These are phyloP conservation scores for Monosporascus sp. DNA, from an alignment of 2,329 filamentous ascomycete genomes.

Conservation along the genomic window DNA sequence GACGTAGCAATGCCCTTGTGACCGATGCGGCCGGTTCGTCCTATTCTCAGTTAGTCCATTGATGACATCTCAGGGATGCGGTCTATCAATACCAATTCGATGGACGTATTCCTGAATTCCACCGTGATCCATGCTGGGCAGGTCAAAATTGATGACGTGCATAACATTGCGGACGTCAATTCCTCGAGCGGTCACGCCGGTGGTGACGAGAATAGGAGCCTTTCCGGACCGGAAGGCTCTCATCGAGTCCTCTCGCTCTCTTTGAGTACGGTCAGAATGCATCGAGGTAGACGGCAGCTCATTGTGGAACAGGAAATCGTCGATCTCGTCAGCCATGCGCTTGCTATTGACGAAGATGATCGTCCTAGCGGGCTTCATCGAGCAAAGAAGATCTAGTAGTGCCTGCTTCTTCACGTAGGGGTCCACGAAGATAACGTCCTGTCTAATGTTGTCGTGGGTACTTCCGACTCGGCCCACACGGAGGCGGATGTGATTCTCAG, in stretches of 20 bases:
- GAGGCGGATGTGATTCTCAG: constrained; percentile 69
- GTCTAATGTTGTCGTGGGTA: constrained; percentile 75
- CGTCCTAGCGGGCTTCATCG: constrained; percentile 67
- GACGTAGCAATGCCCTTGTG: constrained; percentile 81
- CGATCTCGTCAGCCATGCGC: constrained; percentile 70
- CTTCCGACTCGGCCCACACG: constrained; percentile 83
- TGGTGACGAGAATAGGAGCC: constrained; percentile 77
- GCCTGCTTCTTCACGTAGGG: constrained; percentile 61
- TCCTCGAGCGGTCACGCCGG: constrained; percentile 80
- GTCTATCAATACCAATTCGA: constrained; percentile 68
- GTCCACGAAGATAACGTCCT: constrained; percentile 66
- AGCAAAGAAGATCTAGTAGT: constrained; percentile 66
- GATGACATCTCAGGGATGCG: constrained; percentile 1
- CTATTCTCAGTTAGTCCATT: constrained; percentile 33
- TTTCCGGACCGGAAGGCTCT: constrained; percentile 73
- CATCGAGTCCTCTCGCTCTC: constrained; percentile 88
- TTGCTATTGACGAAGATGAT: constrained; percentile 89
- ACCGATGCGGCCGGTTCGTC: constrained; percentile 90
- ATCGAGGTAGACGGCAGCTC: constrained; percentile 81
- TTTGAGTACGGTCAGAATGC: constrained; percentile 79
- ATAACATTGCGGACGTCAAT: constrained; percentile 82
- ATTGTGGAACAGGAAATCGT: constrained; percentile 81
- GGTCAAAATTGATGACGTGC: constrained; percentile 91
- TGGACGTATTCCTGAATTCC: constrained; percentile 93
- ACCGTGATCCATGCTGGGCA: constrained; percentile 69